Base-by-base conservation (phyloP, 345 rosid species). In the Schrenkiella parvula region DNA sequence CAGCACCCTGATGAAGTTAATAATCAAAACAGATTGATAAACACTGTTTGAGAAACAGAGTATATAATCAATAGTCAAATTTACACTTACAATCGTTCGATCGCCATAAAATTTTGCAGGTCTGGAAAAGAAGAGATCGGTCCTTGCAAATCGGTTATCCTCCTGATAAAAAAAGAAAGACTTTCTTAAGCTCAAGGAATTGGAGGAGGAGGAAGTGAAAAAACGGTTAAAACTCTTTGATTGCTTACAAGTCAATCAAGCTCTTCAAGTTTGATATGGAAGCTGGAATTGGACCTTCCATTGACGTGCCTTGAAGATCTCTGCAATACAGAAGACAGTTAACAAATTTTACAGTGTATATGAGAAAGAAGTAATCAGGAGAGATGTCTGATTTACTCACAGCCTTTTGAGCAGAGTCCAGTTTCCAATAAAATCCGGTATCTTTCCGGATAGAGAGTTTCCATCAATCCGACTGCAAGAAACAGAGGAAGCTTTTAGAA, bases 201-300 rank as follows among this genome's bases (percentile, higher is more conserved):
- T 7, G 13, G 5, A 54, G 0, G 21, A 43, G 0, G 7, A 64
- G 58, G 21, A 34, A 19, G 22, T 5, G 13, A 37, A 13, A 28
- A 46, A 65, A 19, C 4, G 29, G 23, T 35, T 19, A 17, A 56
- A 29, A 14, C 17, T 52, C 15, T 54, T 41, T 44, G 59, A 1
- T 17, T 64, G 42, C 97, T 85, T 81, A 95, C 99, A 95, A 48
- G 1, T 78, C 73, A 0, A 55, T 21, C 65, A 91, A 79, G 46
- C 74, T 87, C 59, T 8, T 80, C 75, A 95, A 70, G 65, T 42
- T 60, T 37, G 96, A 88, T 55, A 88, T 68, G 41, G 77, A 41
- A 67, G 88, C 54, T 38, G 97, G 97, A 68, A 95, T 83, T n/a
- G 99, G 96, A 29, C 99, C 99, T 76, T 81, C 84, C 92, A 91